Base-by-base conservation (phyloP, 495 filamentous ascomycete species). In the Penicillium silybi region DNA sequence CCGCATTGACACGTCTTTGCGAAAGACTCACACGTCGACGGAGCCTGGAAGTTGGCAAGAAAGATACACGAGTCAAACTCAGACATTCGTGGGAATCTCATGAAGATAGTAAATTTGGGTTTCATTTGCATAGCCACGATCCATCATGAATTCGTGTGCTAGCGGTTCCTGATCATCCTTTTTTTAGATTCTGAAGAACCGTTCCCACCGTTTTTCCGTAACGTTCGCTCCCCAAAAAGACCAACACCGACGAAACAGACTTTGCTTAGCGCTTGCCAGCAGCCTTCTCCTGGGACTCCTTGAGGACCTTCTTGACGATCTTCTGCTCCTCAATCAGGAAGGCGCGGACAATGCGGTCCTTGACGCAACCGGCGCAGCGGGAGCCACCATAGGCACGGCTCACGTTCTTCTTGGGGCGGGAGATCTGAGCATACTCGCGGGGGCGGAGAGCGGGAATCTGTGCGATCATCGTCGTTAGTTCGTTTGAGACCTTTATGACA, bases 311-410 rank as follows among this genome's bases (percentile, higher is more conserved):
- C 90, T 99, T 97, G 77, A 99, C 95, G 63, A 99, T 97, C 90
- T 97, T 97, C 82, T 99, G 93, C 84, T 99, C 93, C 82, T 97
- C 93, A 61, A 97, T 97, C 79, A 97, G 78, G 85, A 97, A 97
- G 41, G 93, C 95, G 57, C 95, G 88, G 50, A 96, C 88, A 59
- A 99, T 84, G 60, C 93, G 83, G 81, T 99, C 95, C 79, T 92
- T 92, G 64, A 97, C 93, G 75, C 93, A 99, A 80, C 92, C 95
- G 62, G 89, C 89, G 81, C 93, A 99, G 77, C 93, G 86, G 57
- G 90, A 96, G 70, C 93, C 95, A 73, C 93, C 93, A 71, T 98
- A 98, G 61, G 93, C 90, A 64, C 93, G 89, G 79, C 91, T 89
- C 72, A 99, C 93, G 65, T 88, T 96, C 87, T 99, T 99, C 84